Base-by-base conservation (phyloP, 345 rosid genomes). In the Corchorus capsularis region DNA sequence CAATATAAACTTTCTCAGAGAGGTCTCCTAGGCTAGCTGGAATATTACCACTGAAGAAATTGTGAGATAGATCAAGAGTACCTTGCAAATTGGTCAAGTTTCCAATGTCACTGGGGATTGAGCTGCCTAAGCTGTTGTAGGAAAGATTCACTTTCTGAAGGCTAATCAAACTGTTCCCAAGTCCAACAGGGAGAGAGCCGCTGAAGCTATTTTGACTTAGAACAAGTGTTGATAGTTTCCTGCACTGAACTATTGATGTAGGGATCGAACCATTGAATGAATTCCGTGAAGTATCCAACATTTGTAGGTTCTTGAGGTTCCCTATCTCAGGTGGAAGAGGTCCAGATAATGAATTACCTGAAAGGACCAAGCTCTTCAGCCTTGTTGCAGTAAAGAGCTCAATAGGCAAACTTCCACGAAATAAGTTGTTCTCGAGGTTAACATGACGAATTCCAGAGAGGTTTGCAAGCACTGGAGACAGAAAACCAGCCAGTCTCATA, bases 51-150 rank as follows among this genome's bases (percentile, higher is more conserved):
- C 73, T 83, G 78, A 95, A 90, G 76, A 67, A 60, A 85, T 92
- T 93, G 80, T 93, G 93, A 71, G 98, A 93, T 81, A 96, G 82
- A 87, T 92, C 91, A 65, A 89, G 91, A 69, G 79, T 83, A 74
- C 87, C 86, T 75, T 76, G 89, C 79, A 96, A 79, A 75, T 86
- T 88, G 77, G 76, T 81, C 79, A 93, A 77, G 69, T 75, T 87
- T 37, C 94, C 91, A 1, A 92, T 35, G 77, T 88, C 91, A 45
- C 80, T 27, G 0, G 98, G 98, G 77, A 91, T 85, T 8, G 75
- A 66, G 76, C 96, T 89, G 17, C 69, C 79, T 1, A 92, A 86
- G 12, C 57, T 81, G 68, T 94, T 92, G 74, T 87, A 87, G 41
- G 94, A 91, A 79, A 94, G 88, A 72, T 87, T 63, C 59, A 94